Base-by-base conservation (phyloP, 495 filamentous ascomycete genomes). In the Delitschia confertaspora region DNA sequence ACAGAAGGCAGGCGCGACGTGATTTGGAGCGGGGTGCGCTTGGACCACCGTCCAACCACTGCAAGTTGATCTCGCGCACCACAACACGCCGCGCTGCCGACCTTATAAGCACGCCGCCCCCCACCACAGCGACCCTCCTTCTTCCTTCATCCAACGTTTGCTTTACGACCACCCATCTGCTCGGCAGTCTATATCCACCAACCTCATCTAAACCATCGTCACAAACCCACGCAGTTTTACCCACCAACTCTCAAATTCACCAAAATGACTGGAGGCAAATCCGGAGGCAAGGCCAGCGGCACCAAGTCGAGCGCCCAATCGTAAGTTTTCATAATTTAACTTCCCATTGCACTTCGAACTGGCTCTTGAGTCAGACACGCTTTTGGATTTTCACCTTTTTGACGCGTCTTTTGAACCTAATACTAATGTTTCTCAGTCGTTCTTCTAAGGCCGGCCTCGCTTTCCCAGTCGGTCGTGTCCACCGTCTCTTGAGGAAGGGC, bases 261-360 rank as follows among this genome's bases (percentile, higher is more conserved):
- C 82, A 94, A 87, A 81, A 95, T 95, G 88, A 93, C 88, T 85
- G 80, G 79, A 73, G 86, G 88, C 73, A 95, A 95, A 74, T 95
- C 88, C 65, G 88, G 88, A 70, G 88, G 88, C 79, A 95, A 95
- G 80, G 86, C 88, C 73, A 85, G 82, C 71, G 84, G 85, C 70
- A 79, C 78, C 78, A 95, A 95, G 84, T 54, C 50, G 42, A 91
- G 82, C 74, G 78, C 87, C 51, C 88, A 95, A 78, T 93, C 88
- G 88, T 95, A 71, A 74, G 84, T 80, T 16, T 43, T 36, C 19
- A 40, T 24, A 19, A 16, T 24, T 13, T 23, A 11, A 63, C 45
- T 38, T 42, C 23, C 32, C 38, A 18, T 43, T 43, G 23, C 18
- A 22, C 17, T 26, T 41, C 48, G 20, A 45, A 30, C 50, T 51